A percentile compares a stretch with the other conserved stretches of the same genome.
These are phyloP conservation scores for Colletotrichum endophyticum DNA, from an alignment of 2,329 filamentous ascomycete species.

Conservation along the genomic window DNA sequence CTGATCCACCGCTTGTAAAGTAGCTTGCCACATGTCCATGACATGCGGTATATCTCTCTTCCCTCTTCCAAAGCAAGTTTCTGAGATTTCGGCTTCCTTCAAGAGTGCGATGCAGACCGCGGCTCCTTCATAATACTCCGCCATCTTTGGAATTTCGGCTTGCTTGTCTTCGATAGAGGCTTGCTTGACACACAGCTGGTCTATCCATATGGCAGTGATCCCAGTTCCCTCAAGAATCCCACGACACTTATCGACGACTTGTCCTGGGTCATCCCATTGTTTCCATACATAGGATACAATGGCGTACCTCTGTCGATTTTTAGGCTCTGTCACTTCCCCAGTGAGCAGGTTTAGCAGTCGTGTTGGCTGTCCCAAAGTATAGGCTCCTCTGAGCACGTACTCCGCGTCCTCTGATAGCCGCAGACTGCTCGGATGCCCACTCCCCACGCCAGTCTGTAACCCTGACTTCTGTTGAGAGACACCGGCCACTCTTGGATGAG, in stretches of 20 bases:
- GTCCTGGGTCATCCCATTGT: background rate
- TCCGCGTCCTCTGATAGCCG: background rate
- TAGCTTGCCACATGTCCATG: background rate
- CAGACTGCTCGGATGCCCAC: rapidly evolving
- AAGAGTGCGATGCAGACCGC: background rate
- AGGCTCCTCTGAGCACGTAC: background rate
- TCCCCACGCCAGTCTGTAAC: rapidly evolving
- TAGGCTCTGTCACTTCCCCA: background rate
- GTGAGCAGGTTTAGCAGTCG: background rate
- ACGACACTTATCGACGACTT: background rate
- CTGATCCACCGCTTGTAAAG: background rate
- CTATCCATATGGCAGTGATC: background rate
- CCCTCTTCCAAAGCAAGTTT: background rate
- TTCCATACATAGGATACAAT: background rate
- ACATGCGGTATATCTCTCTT: background rate
- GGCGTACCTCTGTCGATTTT: background rate
- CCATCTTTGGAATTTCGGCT: background rate
- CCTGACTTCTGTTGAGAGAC: background rate
- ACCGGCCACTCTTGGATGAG: background rate
- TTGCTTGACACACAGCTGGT: background rate
- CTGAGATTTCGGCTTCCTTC: background rate
- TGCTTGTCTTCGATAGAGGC: background rate
- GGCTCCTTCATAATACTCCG: rapidly evolving
- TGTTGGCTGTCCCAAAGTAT: background rate
- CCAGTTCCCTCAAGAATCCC: background rate